phyloP scores from a whole-genome alignment of 202 grass and related monocot species.

The Carex sylvatica region DNA sequence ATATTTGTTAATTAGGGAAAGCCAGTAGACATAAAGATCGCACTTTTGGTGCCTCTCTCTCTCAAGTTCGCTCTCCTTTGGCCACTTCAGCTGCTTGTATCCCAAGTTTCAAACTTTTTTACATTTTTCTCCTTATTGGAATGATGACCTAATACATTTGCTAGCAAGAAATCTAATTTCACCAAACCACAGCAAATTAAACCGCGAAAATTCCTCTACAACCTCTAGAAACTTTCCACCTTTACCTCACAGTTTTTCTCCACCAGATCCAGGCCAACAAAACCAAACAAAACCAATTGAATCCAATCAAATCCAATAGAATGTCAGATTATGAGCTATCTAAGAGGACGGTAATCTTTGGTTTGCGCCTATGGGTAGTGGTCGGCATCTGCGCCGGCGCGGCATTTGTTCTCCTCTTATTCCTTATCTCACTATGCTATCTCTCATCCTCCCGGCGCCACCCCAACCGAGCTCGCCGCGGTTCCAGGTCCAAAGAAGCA shows the following conservation, averaged over 20 bases:
- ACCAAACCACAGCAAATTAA: constrained; percentile 23
- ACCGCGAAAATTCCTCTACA: constrained; percentile 1
- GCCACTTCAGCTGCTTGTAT: neutral
- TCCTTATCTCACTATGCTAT: constrained; percentile 73
- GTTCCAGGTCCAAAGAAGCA: constrained; percentile 22
- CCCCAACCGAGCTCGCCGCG: constrained; percentile 35
- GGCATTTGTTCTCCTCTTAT: constrained; percentile 87
- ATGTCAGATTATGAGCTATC: constrained; percentile 87
- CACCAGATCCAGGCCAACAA: constrained; percentile 6
- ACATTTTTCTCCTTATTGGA: neutral
- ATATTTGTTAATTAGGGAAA: constrained; percentile 16
- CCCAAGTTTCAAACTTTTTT: constrained; percentile 9
- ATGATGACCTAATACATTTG: constrained; percentile 1
- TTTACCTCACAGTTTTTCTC: constrained; percentile 11
- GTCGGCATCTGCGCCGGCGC: constrained; percentile 80
- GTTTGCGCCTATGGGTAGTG: constrained; percentile 84
- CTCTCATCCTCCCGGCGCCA: constrained; percentile 60
- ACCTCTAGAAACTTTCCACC: neutral
- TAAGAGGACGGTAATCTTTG: constrained; percentile 79
- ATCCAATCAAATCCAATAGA: constrained; percentile 16
- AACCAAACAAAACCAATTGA: constrained; percentile 9
- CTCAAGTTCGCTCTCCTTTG: constrained; percentile 32
- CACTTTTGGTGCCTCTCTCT: constrained; percentile 33
- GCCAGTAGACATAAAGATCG: constrained; percentile 1
- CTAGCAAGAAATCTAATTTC: constrained; percentile 8